Conservation (phyloP, 1,139 yeast species). For the Arxiozyma slooffiae region DNA sequence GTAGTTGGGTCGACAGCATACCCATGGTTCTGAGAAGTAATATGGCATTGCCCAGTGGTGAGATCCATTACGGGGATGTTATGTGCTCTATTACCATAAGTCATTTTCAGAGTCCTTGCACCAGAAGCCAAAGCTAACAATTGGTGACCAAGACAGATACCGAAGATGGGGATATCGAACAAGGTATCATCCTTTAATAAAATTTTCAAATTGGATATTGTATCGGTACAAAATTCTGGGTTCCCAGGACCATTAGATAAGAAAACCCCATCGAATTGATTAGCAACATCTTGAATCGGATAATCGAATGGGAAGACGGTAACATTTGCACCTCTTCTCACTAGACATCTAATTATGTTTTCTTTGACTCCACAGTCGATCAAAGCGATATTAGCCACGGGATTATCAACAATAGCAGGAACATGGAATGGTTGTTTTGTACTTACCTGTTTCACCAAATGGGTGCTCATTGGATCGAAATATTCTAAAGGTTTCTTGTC, state of each 20-base stretch:
- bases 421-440: slow-evolving; percentile 93
- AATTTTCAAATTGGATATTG: slow-evolving; percentile 64
- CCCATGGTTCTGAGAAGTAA: slow-evolving; percentile 97
- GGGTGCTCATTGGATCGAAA: slow-evolving; percentile 83
- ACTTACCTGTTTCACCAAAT: slow-evolving; percentile 86
- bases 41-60: slow-evolving; percentile 85
- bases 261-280: slow-evolving; percentile 87
- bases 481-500: slow-evolving; percentile 58
- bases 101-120: slow-evolving; percentile 83
- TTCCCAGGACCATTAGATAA: slow-evolving; percentile 98
- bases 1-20: slow-evolving; percentile 86
- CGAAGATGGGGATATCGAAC: slow-evolving; percentile 79
- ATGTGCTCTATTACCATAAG: slow-evolving; percentile 97
- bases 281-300: slow-evolving; percentile 83
- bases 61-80: slow-evolving; percentile 92
- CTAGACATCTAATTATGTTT: slow-evolving; percentile 86
- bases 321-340: slow-evolving; percentile 87
- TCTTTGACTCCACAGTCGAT: slow-evolving; percentile 98
- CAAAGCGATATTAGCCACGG: slow-evolving; percentile 66
- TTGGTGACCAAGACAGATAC: slow-evolving; percentile 96
- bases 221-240: slow-evolving; percentile 83
- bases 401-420: slow-evolving; percentile 34
- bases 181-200: slow-evolving; percentile 47
- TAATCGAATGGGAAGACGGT: slow-evolving; percentile 95
- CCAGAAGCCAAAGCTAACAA: slow-evolving; percentile 89